Base-by-base conservation (phyloP, 257 asterid species). In the Paraleonurus japonicus region DNA sequence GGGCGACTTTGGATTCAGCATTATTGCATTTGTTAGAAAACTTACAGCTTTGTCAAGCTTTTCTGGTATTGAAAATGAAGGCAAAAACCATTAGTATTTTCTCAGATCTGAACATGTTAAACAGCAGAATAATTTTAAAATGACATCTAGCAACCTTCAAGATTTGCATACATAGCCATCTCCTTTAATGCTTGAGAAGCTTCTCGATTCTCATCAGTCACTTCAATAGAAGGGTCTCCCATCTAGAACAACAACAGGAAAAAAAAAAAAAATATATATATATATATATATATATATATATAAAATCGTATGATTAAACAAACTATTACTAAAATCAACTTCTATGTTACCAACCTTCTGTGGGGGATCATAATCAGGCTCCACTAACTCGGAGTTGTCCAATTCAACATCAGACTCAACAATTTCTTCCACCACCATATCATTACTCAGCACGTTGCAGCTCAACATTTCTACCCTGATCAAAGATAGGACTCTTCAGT, bases 401-500 rank as follows among this genome's bases (percentile, higher is more conserved):
- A 90, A 55, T 64, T 88, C 90, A 51, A 90, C 75, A 62, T 86
- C 93, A 35, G 90, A 86, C 81, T 90, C 95, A 12, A 82, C 61
- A 37, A 86, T 82, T 28, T 84, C 89, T 55, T 71, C 87, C 9
- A 67, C 88, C 73, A 35, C 43, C 9, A 41, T 23, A 76, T 76
- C 78, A 63, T 54, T 69, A 32, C 33, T 3, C n/a, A 68, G 35
- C 37, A 27, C 64, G 20, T 30, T 54, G 8, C 33, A 28, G 9
- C 16, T 30, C 24, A 28, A 65, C 65, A 24, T 67, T 71, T 68
- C 55, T 54, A 5, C 65, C 76, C 86, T 70, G 33, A 65, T 43
- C 61, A 39, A 47, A 67, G 7, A 19, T 71, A 12, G 5, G 10
- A 54, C 4, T 39, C 30, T 19, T 65, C 64, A 28, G 19, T 22